Conservation (phyloP, 108 stramenopile genomes). For the Nitzschia palea region DNA sequence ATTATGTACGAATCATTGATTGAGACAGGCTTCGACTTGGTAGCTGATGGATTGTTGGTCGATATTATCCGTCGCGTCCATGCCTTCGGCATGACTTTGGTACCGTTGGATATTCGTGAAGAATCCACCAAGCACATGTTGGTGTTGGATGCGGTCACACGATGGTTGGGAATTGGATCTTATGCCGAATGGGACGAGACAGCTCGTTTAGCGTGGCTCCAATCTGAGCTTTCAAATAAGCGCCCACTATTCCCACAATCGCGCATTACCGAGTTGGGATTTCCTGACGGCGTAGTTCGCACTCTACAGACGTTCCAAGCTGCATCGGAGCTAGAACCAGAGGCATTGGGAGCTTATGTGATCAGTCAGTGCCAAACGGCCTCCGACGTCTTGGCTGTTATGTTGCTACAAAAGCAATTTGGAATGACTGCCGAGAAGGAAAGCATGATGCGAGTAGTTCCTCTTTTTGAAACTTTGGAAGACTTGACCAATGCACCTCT, state of each 20-base stretch:
- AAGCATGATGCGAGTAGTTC: slow-evolving; percentile 93
- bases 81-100: slow-evolving; percentile 90
- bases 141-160: slow-evolving; percentile 93
- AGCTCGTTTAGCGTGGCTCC: slow-evolving; percentile 83
- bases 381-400: slow-evolving; percentile 95
- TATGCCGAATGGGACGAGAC: slow-evolving; percentile 93
- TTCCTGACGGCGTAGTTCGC: slow-evolving; percentile 56
- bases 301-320: slow-evolving; percentile 80
- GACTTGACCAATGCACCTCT: slow-evolving; percentile 85
- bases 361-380: slow-evolving; percentile 92
- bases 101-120: slow-evolving; percentile 95
- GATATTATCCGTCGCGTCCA: slow-evolving; percentile 92
- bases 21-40: slow-evolving; percentile 79
- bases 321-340: slow-evolving; percentile 72
- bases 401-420: slow-evolving; percentile 93
- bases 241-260: slow-evolving; percentile 88
- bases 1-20: slow-evolving; percentile 85
- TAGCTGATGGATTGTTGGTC: slow-evolving; percentile 88
- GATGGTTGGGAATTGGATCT: slow-evolving; percentile 88
- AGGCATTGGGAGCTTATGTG: slow-evolving; percentile 94
- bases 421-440: slow-evolving; percentile 76
- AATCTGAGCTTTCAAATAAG: slow-evolving; percentile 78
- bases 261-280: slow-evolving; percentile 56
- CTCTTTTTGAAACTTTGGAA: slow-evolving; percentile 95
- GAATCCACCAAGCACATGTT: slow-evolving; percentile 90